These are phyloP conservation scores for Silene vulgaris DNA, from an alignment of 179 eudicot genomes.

Conservation along the genomic window DNA sequence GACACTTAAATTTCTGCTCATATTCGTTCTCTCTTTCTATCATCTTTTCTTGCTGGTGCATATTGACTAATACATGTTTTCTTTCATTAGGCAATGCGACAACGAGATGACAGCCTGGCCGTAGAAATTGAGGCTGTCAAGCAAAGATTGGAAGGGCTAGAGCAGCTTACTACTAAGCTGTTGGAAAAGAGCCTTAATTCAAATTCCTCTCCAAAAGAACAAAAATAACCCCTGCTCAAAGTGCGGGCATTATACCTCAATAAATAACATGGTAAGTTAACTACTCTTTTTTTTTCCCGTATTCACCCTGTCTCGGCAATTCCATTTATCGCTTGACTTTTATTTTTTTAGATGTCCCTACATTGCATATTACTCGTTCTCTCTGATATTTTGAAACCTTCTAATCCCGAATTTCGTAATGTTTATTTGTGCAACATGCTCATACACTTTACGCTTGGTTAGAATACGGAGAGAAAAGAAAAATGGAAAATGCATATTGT, in stretches of 20 bases:
- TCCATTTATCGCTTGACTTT: not conserved
- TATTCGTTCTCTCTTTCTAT: not conserved
- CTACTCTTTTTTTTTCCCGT: not conserved
- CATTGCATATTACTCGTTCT: too few relatives aligned
- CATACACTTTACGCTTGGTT: too few relatives aligned
- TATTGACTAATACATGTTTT: slow-evolving; percentile 13
- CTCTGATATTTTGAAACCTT: too few relatives aligned
- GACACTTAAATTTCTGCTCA: not conserved
- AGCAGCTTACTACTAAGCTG: slow-evolving; percentile 38
- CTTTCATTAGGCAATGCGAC: slow-evolving; percentile 43
- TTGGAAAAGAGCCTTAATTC: slow-evolving; percentile 26
- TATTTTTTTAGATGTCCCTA: not conserved
- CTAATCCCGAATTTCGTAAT: too few relatives aligned
- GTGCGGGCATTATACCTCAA: not conserved
- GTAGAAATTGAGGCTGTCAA: slow-evolving; percentile 49
- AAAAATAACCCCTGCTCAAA: slow-evolving; percentile 15
- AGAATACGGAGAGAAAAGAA: too few relatives aligned
- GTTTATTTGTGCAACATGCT: too few relatives aligned
- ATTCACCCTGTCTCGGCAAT: not conserved
- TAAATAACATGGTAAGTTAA: slow-evolving; percentile 13
- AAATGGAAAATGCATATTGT: too few relatives aligned
- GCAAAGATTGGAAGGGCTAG: slow-evolving; percentile 43
- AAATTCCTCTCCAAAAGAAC: slow-evolving; percentile 12
- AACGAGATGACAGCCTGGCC: slow-evolving; percentile 47
- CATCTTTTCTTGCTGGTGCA: not conserved